Evolutionary conservation across 2,329 filamentous ascomycete species (phyloP), one percentile per base, ranked within the genome.

Genomic region (Pseudophaeomoniella oleicola): DNA sequence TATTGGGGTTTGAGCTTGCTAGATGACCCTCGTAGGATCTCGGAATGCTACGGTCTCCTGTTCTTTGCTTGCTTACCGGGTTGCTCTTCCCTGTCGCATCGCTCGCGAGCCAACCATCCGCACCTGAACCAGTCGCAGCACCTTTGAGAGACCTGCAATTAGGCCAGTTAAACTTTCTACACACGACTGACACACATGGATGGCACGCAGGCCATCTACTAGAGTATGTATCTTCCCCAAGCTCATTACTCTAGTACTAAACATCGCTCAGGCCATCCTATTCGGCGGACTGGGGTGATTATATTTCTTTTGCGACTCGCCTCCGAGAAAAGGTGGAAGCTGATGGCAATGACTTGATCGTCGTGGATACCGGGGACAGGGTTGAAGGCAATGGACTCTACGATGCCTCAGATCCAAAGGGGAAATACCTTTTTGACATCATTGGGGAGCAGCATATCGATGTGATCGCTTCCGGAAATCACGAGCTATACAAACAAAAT

Each of bases 281-380:
- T 59, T 87, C 84, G 4, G 88, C 85, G 33, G 90, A 98, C 58
- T 96, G 90, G 86, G 90, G 90, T 40, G 90, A 98, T 60, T 98
- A 96, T 58, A 72, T 96, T 49, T 94, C 88, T 4, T 94, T 98
- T 53, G 75, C 86, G 19, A 67, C 79, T 22, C 85, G 88, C 53
- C 75, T 98, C 67, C 80, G 75, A 38, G 70, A 75, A 46, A 78
- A 74, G 51, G 85, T 86, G 38, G 82, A 94, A 51, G 71, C 75
- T 1, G 69, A 78, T 37, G 86, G 85, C 32, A 74, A 73, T 17
- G 90, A 98, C 54, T 64, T 98, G 12, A 64, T 98, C n/a, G 65
- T 98, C n/a, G 66, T 98, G 44, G 90, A 98, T 55, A 94, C 87
- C 1, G 90, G 90, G 41, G 90, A 96, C 52, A 74, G 88, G 4